Percentiles rank a stretch among this genome's conserved stretches.
Evolutionary conservation across 2,329 filamentous ascomycete genomes (phyloP).

Genomic region (Stagonosporopsis rhizophila): DNA sequence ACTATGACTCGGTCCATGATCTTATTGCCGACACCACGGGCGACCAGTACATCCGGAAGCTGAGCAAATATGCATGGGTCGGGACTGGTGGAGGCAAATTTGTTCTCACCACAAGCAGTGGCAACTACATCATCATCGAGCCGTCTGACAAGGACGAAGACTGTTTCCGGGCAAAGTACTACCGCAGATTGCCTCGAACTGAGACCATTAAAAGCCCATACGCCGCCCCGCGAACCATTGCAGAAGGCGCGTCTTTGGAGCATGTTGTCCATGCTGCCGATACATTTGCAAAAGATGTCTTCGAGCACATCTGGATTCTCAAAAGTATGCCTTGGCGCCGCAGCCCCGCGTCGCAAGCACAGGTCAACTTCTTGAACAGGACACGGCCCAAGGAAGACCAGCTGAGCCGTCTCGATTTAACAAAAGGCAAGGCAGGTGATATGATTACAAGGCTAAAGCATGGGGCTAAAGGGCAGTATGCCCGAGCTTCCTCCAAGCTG

Average conservation of each 20-base stretch:
- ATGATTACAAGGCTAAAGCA: conserved; percentile 94
- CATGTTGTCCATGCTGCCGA: conserved; percentile 86
- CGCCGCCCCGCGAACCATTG: conserved; percentile 72
- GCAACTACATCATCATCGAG: conserved; percentile 66
- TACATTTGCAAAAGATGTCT: conserved; percentile 74
- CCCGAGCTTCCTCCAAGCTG: conserved; percentile 47
- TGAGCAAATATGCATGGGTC: conserved; percentile 85
- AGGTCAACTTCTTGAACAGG: conserved; percentile 75
- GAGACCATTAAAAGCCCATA: conserved; percentile 62
- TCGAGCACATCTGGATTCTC: conserved; percentile 71
- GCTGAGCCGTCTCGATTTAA: conserved; percentile 65
- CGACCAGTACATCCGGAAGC: conserved; percentile 77
- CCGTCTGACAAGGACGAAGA: conserved; percentile 51
- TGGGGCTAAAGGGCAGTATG: conserved; percentile 70
- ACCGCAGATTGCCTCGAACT: conserved; percentile 48
- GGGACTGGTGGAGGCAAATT: conserved; percentile 74
- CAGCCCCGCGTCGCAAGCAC: conserved; percentile 64
- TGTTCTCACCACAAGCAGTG: conserved; percentile 68
- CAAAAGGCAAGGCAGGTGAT: conserved; percentile 81
- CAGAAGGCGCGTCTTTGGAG: conserved; percentile 69
- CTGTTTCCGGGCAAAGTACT: conserved; percentile 51
- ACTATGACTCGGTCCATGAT: conserved; percentile 92
- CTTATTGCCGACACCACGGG: conserved; percentile 81
- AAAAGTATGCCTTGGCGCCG: conserved; percentile 74
- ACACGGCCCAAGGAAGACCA: conserved; percentile 62